Base-by-base conservation (phyloP, 108 stramenopile genomes). In the Nitzschia sp. region DNA sequence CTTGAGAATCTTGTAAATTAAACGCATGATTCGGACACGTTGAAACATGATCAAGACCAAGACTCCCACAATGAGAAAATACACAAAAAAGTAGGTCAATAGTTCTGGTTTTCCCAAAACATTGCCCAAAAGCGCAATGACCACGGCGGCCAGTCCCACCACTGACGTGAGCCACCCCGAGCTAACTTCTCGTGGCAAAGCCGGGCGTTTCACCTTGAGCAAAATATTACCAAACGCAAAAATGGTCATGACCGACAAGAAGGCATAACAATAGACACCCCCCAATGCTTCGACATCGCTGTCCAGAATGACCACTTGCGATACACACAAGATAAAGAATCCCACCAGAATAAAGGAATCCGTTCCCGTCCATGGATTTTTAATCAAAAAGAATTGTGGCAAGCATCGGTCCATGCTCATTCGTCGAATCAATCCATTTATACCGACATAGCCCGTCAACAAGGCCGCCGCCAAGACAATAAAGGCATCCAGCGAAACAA, bases 391-490 rank as follows among this genome's bases (percentile, higher is more conserved):
- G 48, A 89, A 68, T 67, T 87, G 81, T 9, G 90, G 90, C 9
- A 91, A 66, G 46, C 78, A 81, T 19, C 82, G 71, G 51, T 91
- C 90, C 79, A 81, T 71, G 46, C 84, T 82, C 87, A 91, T 87
- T 31, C 87, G 66, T 54, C 73, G 38, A 33, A 87, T 72, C 17
- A 91, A 63, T 9, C 90, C 90, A 53, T 66, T 78, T 15, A 91
- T 84, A 47, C 90, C 90, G 46, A 91, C 85, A 48, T 76, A 91
- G 8, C 86, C 66, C 1, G 90, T 91, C 48, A 91, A 51, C 9
- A 89, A 67, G 0, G 85, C 87, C 8, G 87, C 90, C 3, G 77
- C 80, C 38, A 91, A 59, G 0, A 91, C 86, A 17, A 87, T 70
- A 45, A 91, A 85, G 13, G 90, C 90, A 31, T 91, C 90, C 11